A percentile compares a stretch with the other conserved stretches of the same genome.
Conservation (phyloP, 176 grass and related monocot species). For the Aegilops longissima region DNA sequence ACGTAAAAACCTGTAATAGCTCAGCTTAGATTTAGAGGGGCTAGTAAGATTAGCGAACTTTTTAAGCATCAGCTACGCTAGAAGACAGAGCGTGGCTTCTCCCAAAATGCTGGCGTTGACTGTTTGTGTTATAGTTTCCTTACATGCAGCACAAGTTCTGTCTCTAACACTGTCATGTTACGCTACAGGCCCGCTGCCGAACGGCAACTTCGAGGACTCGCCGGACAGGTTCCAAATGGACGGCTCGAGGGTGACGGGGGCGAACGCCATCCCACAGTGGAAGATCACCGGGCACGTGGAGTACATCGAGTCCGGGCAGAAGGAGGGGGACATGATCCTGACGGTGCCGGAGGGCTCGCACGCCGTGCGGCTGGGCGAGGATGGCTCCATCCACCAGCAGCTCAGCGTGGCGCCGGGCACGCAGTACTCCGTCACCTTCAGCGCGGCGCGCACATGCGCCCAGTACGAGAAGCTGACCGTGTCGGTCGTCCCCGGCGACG, state of each 20-base stretch:
- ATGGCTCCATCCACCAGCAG: slow-evolving; percentile 36
- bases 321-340: slow-evolving; percentile 37
- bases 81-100: no score
- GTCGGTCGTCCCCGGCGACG: slow-evolving; percentile 21
- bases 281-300: slow-evolving; percentile 36
- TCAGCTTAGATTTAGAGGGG: no score
- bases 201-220: slow-evolving; percentile 42
- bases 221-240: slow-evolving; percentile 23
- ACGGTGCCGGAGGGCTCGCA: slow-evolving; percentile 39
- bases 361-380: slow-evolving; percentile 45
- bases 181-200: slow-evolving; percentile 21
- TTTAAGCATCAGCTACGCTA: no score
- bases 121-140: no score
- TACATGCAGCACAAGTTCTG: background rate
- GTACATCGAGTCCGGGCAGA: slow-evolving; percentile 43
- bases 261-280: slow-evolving; percentile 25
- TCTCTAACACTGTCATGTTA: background rate
- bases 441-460: slow-evolving; percentile 47
- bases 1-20: no score
- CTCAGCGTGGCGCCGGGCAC: slow-evolving; percentile 9
- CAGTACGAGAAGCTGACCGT: slow-evolving; percentile 40
- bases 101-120: no score
- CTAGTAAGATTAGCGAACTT: no score
- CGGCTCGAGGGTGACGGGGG: slow-evolving; percentile 4
- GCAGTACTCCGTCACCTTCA: slow-evolving; percentile 52